Conservation (phyloP, 1,284 basidiomycete genomes). For the Trametes polyzona region DNA sequence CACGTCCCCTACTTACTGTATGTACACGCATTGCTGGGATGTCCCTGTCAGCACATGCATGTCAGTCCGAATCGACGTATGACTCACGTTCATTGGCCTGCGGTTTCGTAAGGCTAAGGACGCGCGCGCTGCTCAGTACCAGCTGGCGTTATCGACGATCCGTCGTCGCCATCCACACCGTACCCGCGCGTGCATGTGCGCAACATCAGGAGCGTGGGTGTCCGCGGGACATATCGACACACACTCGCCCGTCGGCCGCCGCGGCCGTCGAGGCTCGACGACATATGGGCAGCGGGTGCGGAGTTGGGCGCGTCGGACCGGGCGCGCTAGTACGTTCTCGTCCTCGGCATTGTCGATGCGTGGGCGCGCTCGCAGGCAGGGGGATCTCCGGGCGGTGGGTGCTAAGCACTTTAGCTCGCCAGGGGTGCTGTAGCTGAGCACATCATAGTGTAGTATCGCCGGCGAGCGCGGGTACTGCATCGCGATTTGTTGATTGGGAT, state of each 20-base stretch:
- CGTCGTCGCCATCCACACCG: too few relatives aligned
- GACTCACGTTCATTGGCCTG: too few relatives aligned
- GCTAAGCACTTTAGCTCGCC: not conserved
- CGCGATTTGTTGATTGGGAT: not conserved
- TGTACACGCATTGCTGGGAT: too few relatives aligned
- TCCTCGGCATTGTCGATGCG: too few relatives aligned
- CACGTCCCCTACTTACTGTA: too few relatives aligned
- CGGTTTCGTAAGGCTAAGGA: not conserved
- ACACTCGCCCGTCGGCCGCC: too few relatives aligned
- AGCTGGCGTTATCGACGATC: not conserved
- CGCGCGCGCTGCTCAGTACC: not conserved
- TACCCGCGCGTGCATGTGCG: not conserved
- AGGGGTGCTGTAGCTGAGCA: too few relatives aligned
- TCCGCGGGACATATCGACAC: not conserved
- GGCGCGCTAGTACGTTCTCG: not conserved
- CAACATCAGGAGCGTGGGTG: not conserved
- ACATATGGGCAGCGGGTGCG: not conserved
- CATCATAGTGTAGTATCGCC: too few relatives aligned
- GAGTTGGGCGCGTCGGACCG: not conserved
- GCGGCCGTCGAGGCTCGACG: too few relatives aligned
- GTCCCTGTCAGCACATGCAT: too few relatives aligned
- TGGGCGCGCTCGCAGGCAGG: not conserved
- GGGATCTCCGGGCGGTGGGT: not conserved
- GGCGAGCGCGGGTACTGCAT: not conserved
- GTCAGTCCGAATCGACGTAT: too few relatives aligned